A percentile compares a stretch with the other conserved stretches of the same genome.
Conservation (phyloP, 805 yeast genomes). For the Metschnikowia sp. region DNA sequence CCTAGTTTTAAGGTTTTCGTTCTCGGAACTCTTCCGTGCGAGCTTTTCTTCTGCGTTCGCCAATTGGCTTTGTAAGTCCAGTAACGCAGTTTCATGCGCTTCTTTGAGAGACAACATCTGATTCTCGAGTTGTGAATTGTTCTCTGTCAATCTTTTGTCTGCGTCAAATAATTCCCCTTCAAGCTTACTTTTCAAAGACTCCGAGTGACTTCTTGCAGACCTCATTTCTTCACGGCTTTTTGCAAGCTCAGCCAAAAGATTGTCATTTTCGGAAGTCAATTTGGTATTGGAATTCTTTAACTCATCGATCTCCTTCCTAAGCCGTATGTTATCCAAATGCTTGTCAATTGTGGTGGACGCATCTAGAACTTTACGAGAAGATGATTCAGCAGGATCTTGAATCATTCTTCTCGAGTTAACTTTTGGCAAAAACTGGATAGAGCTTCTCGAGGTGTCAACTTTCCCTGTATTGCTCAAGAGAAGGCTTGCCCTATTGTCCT, state of each 20-base stretch:
- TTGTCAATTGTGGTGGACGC: constrained; percentile 39
- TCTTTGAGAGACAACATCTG: not conserved
- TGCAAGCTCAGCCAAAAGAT: not conserved
- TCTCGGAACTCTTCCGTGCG: not conserved
- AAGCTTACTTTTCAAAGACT: not conserved
- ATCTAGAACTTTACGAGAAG: constrained; percentile 25
- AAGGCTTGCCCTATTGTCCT: constrained; percentile 15
- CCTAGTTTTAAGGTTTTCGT: not conserved
- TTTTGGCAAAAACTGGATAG: constrained; percentile 25
- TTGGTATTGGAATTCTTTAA: not conserved
- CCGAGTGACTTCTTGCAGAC: too few species aligned
- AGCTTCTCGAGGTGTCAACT: constrained; percentile 10
- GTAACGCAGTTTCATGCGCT: not conserved
- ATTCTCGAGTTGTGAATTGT: not conserved
- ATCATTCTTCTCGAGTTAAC: constrained; percentile 1
- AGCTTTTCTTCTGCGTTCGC: not conserved
- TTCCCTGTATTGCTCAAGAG: constrained; percentile 4
- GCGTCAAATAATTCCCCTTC: not conserved
- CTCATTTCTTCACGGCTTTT: not conserved
- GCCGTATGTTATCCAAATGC: constrained; percentile 40
- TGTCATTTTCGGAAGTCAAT: not conserved
- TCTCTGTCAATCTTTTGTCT: not conserved
- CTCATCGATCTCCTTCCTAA: constrained; percentile 30
- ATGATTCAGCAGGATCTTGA: not conserved
- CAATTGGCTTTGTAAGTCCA: not conserved